Base-by-base conservation (phyloP, 2,329 filamentous ascomycete genomes). In the Fusarium buxicola region DNA sequence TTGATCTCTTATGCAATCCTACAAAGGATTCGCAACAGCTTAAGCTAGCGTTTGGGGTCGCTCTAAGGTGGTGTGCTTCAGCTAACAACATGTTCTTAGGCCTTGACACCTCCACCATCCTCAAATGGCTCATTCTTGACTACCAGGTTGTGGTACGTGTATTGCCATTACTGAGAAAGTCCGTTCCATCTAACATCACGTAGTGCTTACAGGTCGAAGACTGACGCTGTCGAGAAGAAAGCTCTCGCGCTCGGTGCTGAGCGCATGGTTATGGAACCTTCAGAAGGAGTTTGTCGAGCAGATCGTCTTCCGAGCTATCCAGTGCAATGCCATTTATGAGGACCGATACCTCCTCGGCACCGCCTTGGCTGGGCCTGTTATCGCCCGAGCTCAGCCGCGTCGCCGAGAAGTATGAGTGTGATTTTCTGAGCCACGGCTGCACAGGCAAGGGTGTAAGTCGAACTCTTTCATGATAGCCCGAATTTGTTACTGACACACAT, bases 301-400 rank as follows among this genome's bases (percentile, higher is more conserved):
- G 76, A 82, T 94, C 30, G 89, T 89, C 81, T 92, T 88, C 82
- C 88, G 86, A 50, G 90, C 90, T 56, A 86, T 93, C 67, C 88
- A 91, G 76, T 90, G 87, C 25, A 60, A 63, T 30, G 60, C 60
- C 15, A 58, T 58, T 24, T 57, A 54, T 34, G 41, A 65, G 35
- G 52, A 61, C 65, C 72, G 85, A 86, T 77, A 76, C 48, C 69
- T 76, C 7, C 68, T 73, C 62, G 84, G 84, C 55, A 88, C 85
- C 45, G 80, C 81, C 28, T 80, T 90, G 54, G 88, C 88, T 64
- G 84, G 88, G 41, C 88, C 88, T 36, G 83, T 90, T 71, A 89
- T 90, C 66, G 87, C 88, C 54, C 81, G 87, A 52, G 84, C 83
- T 5, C 65, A 70, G 34, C 24, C 66, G 66, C 7, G 71, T 64